These are phyloP conservation scores for Aurinia saxatilis DNA, from an alignment of 345 rosid genomes.

Conservation along the genomic window DNA sequence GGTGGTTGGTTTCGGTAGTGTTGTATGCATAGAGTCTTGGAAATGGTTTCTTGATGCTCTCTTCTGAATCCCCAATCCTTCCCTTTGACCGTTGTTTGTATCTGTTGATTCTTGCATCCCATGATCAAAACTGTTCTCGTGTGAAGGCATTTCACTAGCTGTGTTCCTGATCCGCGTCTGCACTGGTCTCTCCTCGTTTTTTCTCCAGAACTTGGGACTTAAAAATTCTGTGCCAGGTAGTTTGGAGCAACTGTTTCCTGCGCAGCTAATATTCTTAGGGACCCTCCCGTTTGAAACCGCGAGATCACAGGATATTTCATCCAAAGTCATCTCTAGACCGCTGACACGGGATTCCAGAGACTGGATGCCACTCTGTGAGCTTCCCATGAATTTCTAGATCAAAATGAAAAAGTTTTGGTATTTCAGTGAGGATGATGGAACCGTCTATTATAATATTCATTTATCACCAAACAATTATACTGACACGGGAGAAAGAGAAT, in stretches of 20 bases:
- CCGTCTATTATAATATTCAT: not conserved
- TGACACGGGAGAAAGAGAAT: not conserved
- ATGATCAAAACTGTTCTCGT: slow-evolving; percentile 22
- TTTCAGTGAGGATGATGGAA: not conserved
- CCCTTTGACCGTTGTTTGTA: slow-evolving; percentile 27
- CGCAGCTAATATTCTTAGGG: slow-evolving; percentile 28
- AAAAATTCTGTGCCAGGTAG: slow-evolving; percentile 78
- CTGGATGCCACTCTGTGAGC: slow-evolving; percentile 74
- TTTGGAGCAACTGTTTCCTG: slow-evolving; percentile 69
- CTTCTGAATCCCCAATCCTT: slow-evolving; percentile 27
- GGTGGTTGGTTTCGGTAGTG: slow-evolving; percentile 18
- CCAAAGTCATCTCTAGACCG: slow-evolving; percentile 89
- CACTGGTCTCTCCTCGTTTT: slow-evolving; percentile 41
- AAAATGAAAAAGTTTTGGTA: not conserved
- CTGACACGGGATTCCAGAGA: slow-evolving; percentile 83
- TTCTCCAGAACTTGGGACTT: slow-evolving; percentile 89
- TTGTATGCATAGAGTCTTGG: slow-evolving; percentile 24
- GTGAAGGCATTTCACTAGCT: slow-evolving; percentile 17
- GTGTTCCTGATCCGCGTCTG: slow-evolving; percentile 16
- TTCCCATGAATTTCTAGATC: slow-evolving; percentile 83
- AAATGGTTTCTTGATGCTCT: slow-evolving; percentile 32
- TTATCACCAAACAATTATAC: not conserved
- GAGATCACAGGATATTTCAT: slow-evolving; percentile 75
- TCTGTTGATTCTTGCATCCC: slow-evolving; percentile 27
- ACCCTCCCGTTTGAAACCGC: slow-evolving; percentile 69